A percentile compares a stretch with the other conserved stretches of the same genome.
phyloP scores from a whole-genome alignment of 2,329 filamentous ascomycete species.

The Metarhizium brunneum region DNA sequence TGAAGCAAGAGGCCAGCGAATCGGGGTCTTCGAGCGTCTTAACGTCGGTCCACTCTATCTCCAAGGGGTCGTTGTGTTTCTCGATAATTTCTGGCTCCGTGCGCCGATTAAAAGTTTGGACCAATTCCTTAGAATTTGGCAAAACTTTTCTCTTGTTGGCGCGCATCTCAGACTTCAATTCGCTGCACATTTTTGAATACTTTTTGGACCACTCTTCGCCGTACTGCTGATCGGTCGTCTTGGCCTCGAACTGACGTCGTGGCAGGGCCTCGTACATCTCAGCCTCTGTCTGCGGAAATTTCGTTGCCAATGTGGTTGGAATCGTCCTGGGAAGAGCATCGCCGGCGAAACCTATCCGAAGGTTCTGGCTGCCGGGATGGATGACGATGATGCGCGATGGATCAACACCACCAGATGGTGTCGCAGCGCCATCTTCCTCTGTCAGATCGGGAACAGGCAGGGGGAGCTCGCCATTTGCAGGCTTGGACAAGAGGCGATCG shows the following conservation, averaged over 20 bases:
- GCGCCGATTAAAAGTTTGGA: constrained; percentile 86
- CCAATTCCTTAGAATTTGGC: constrained; percentile 94
- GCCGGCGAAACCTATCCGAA: constrained; percentile 90
- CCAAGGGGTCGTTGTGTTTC: constrained; percentile 87
- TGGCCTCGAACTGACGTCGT: constrained; percentile 54
- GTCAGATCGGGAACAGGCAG: constrained; percentile 50
- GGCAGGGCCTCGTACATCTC: constrained; percentile 76
- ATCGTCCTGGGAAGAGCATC: constrained; percentile 91
- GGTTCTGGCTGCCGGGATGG: constrained; percentile 89
- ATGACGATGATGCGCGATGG: constrained; percentile 91
- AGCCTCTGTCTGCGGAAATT: constrained; percentile 68
- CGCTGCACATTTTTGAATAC: constrained; percentile 74
- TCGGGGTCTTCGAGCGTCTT: constrained; percentile 56
- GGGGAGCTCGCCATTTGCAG: constrained; percentile 56
- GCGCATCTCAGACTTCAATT: constrained; percentile 85
- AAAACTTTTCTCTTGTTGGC: constrained; percentile 89
- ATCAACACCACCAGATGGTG: constrained; percentile 52
- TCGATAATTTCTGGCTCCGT: constrained; percentile 79
- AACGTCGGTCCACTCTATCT: constrained; percentile 92
- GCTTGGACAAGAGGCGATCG: constrained; percentile 74
- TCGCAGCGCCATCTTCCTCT: constrained; percentile 46
- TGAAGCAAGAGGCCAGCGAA: constrained; percentile 54
- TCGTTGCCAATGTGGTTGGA: constrained; percentile 83
- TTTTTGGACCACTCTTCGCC: constrained; percentile 70
- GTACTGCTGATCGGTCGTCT: constrained; percentile 67